A percentile compares a stretch with the other conserved stretches of the same genome.
These are phyloP conservation scores for Solanum chmielewskii DNA, from an alignment of 257 asterid species.

Conservation along the genomic window DNA sequence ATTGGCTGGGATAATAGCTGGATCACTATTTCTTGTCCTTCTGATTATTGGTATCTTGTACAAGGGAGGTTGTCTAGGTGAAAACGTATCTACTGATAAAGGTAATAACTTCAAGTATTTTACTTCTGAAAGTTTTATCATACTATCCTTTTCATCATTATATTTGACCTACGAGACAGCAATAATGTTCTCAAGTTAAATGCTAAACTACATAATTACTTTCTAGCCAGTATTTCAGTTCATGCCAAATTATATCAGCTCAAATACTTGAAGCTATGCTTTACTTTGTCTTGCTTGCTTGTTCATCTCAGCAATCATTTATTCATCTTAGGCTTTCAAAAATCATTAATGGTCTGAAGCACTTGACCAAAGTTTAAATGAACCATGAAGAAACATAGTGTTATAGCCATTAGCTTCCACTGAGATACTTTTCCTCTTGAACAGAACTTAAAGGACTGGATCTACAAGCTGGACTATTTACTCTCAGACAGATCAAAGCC, in stretches of 20 bases:
- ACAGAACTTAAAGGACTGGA: conserved; percentile 78
- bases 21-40: conserved; percentile 29
- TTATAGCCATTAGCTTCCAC: neutral
- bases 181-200: neutral
- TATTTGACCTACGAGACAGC: neutral
- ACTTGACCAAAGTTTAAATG: neutral
- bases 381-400: neutral
- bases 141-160: neutral
- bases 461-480: conserved; percentile 68
- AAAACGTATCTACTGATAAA: conserved; percentile 37
- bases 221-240: neutral
- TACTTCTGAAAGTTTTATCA: neutral
- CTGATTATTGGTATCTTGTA: conserved; percentile 32
- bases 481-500: conserved; percentile 64
- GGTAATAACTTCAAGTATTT: conserved; percentile 22
- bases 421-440: neutral
- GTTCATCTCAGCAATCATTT: neutral
- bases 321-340: neutral
- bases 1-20: conserved; percentile 36
- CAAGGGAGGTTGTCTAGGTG: conserved; percentile 34
- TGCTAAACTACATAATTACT: neutral
- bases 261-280: neutral
- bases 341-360: neutral
- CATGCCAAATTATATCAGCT: neutral
- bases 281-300: neutral